These are phyloP conservation scores for Prunella vulgaris DNA, from an alignment of 257 asterid genomes.

Conservation along the genomic window DNA sequence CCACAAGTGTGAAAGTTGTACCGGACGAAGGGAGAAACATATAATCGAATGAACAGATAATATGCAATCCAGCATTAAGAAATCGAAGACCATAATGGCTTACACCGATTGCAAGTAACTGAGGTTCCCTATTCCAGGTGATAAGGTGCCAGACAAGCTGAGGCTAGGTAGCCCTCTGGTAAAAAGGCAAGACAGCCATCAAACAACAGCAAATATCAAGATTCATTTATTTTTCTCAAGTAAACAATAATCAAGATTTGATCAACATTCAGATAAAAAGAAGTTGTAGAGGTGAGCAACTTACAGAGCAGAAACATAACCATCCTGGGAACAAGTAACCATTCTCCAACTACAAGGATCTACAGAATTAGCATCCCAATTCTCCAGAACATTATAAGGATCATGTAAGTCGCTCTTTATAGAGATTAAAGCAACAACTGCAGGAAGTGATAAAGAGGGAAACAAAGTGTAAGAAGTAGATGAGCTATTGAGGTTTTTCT, in stretches of 20 bases:
- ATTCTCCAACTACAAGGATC: conserved; percentile 99
- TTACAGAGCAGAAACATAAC: conserved; percentile 87
- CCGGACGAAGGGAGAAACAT: too few species aligned
- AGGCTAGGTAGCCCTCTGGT: conserved; percentile 79
- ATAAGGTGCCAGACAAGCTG: conserved; percentile 76
- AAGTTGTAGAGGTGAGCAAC: conserved; percentile 25
- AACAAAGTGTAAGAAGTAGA: not conserved
- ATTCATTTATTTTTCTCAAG: not conserved
- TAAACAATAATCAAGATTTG: not conserved
- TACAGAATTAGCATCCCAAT: conserved; percentile 92
- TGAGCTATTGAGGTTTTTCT: too few species aligned
- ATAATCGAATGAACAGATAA: not conserved
- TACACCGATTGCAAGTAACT: conserved; percentile 80
- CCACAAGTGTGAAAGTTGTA: too few species aligned
- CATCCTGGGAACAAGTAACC: conserved; percentile 79
- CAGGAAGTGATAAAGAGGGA: conserved; percentile 14
- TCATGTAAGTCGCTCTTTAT: conserved; percentile 65
- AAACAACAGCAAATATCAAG: conserved; percentile 6
- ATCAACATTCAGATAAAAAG: not conserved
- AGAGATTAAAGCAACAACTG: conserved; percentile 90
- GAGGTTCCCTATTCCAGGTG: conserved; percentile 84
- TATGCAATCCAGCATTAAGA: not conserved
- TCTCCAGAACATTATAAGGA: conserved; percentile 81
- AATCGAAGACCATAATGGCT: conserved; percentile 24
- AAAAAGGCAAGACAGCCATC: conserved; percentile 15